A percentile compares a stretch with the other conserved stretches of the same genome.
phyloP scores from a whole-genome alignment of 1,284 basidiomycete genomes.

The Coniophora puteana region DNA sequence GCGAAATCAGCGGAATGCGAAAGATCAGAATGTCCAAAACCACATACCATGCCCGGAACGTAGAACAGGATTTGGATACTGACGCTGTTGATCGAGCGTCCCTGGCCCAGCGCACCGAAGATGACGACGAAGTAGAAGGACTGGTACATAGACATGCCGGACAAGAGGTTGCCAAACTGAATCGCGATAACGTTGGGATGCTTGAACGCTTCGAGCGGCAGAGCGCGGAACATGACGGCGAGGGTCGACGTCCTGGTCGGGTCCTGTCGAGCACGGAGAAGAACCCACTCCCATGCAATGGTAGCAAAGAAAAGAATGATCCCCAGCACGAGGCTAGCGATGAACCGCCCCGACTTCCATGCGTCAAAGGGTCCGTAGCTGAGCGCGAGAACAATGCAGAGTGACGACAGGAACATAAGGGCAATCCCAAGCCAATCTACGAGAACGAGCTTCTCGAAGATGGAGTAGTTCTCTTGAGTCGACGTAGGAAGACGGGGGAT shows the following conservation, averaged over 20 bases:
- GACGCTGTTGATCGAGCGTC: constrained; percentile 31
- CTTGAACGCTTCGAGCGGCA: constrained; percentile 36
- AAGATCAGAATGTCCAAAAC: too few species aligned
- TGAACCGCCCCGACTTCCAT: constrained; percentile 34
- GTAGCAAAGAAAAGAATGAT: constrained; percentile 31
- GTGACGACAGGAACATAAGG: constrained; percentile 33
- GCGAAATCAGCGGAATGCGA: neutral
- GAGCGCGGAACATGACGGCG: constrained; percentile 27
- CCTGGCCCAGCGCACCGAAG: constrained; percentile 42
- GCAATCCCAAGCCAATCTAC: constrained; percentile 46
- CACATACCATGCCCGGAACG: constrained; percentile 40
- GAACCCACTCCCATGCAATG: constrained; percentile 37
- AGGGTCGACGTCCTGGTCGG: neutral
- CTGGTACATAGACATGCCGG: constrained; percentile 46
- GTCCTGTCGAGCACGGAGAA: constrained; percentile 25
- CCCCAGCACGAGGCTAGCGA: constrained; percentile 34
- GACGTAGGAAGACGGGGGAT: constrained; percentile 13
- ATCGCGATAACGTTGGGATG: constrained; percentile 36
- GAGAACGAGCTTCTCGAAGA: constrained; percentile 31
- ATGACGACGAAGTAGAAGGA: constrained; percentile 52
- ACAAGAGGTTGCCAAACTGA: constrained; percentile 35
- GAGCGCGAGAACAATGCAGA: constrained; percentile 35
- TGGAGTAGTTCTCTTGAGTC: constrained; percentile 14
- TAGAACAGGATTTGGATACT: constrained; percentile 48
- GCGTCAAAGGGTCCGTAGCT: constrained; percentile 33